These are phyloP conservation scores for Pisolithus microcarpus DNA, from an alignment of 768 basidiomycete genomes.

Conservation along the genomic window DNA sequence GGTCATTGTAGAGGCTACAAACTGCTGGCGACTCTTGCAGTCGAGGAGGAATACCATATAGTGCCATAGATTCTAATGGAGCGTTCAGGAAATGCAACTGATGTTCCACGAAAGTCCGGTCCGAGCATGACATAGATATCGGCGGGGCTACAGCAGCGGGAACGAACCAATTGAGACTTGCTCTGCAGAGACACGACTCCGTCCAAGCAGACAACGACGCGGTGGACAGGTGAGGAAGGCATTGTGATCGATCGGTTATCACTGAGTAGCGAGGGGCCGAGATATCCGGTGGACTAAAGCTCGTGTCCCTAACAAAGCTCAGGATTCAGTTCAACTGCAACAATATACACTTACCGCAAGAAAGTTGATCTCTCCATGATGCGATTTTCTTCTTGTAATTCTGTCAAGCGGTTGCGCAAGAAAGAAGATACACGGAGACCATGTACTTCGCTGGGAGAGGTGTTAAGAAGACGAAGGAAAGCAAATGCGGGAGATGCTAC, in stretches of 20 bases:
- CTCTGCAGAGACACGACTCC: conserved; percentile 75
- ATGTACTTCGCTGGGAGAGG: conserved; percentile 60
- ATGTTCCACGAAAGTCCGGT: conserved; percentile 73
- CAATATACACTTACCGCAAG: conserved; percentile 34
- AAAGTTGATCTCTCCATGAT: conserved; percentile 37
- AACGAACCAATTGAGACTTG: conserved; percentile 75
- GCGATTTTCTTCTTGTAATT: conserved; percentile 37
- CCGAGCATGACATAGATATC: conserved; percentile 61
- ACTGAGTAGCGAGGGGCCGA: conserved; percentile 11
- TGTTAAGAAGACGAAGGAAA: conserved; percentile 65
- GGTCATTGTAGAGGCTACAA: conserved; percentile 37
- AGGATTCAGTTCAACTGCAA: not conserved
- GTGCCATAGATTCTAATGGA: conserved; percentile 63
- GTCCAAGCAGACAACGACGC: conserved; percentile 61
- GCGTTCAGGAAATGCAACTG: conserved; percentile 56
- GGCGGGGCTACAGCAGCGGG: conserved; percentile 84
- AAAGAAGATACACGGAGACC: conserved; percentile 52
- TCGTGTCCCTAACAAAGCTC: conserved; percentile 16
- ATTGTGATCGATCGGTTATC: conserved; percentile 30
- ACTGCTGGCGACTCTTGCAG: conserved; percentile 53
- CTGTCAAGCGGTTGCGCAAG: conserved; percentile 47
- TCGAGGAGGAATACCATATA: conserved; percentile 78
- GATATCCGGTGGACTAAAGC: conserved; percentile 12
- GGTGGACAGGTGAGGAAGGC: conserved; percentile 47
- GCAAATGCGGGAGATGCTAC: conserved; percentile 54